Evolutionary conservation across 345 rosid species (phyloP).

Genomic region (Pugionium dolabratum): DNA sequence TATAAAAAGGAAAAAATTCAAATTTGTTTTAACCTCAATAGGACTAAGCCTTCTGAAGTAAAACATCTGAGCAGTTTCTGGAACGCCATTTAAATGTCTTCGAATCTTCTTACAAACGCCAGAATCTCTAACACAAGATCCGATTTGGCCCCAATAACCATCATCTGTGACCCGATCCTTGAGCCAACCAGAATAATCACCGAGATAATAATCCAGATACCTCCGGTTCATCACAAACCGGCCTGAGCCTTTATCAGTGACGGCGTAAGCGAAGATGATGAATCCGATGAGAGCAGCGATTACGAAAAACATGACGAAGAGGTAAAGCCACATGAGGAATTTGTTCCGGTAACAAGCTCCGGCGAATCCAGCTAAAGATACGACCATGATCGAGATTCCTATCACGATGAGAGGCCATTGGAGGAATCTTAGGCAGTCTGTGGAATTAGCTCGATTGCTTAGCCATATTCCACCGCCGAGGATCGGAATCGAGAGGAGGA

Average conservation of each 20-base stretch:
- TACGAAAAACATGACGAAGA: constrained; percentile 80
- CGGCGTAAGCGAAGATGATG: constrained; percentile 83
- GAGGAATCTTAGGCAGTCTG: constrained; percentile 84
- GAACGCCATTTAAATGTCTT: constrained; percentile 51
- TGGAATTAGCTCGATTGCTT: constrained; percentile 80
- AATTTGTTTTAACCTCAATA: constrained; percentile 55
- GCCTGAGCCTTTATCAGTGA: constrained; percentile 85
- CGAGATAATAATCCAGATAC: constrained; percentile 65
- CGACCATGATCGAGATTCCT: constrained; percentile 70
- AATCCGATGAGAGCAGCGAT: constrained; percentile 79
- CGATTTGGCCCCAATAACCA: constrained; percentile 68
- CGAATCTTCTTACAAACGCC: constrained; percentile 67
- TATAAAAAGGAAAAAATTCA: not conserved
- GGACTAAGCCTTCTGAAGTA: constrained; percentile 63
- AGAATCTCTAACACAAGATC: constrained; percentile 76
- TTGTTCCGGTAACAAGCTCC: constrained; percentile 89
- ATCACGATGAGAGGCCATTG: constrained; percentile 93
- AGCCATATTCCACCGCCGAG: constrained; percentile 99
- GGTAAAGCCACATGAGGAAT: constrained; percentile 78
- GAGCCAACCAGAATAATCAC: constrained; percentile 85
- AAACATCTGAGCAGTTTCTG: constrained; percentile 77
- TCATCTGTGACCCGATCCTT: constrained; percentile 60
- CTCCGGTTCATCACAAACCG: constrained; percentile 49
- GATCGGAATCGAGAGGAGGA: constrained; percentile 82
- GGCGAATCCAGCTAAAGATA: constrained; percentile 83